A percentile compares a stretch with the other conserved stretches of the same genome.
Conservation (phyloP, 1,139 yeast genomes). For the Diutina sp. region DNA sequence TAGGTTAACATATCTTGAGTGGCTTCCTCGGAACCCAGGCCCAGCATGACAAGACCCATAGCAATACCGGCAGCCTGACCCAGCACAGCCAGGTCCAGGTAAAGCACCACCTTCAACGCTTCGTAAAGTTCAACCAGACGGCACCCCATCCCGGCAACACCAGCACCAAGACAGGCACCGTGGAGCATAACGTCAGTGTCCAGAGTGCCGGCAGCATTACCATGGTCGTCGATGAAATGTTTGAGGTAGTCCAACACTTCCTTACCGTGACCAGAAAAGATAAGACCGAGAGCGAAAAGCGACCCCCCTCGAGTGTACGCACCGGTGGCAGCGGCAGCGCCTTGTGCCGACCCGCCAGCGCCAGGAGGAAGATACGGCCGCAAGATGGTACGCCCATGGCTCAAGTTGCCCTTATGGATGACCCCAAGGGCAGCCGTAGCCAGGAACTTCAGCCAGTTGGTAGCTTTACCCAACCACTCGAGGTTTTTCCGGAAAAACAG, state of each 20-base stretch:
- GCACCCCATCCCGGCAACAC: slow-evolving; percentile 96
- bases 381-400: slow-evolving; percentile 79
- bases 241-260: slow-evolving; percentile 77
- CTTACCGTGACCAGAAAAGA: slow-evolving; percentile 93
- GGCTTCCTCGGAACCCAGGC: slow-evolving; percentile 70
- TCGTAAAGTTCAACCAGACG: slow-evolving; percentile 66
- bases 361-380: slow-evolving; percentile 71
- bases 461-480: slow-evolving; percentile 95
- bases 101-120: slow-evolving; percentile 72
- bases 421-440: slow-evolving; percentile 99
- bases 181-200: slow-evolving; percentile 83
- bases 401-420: slow-evolving; percentile 85
- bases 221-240: slow-evolving; percentile 57
- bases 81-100: slow-evolving; percentile 84
- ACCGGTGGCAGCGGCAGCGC: slow-evolving; percentile 48
- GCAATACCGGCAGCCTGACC: slow-evolving; percentile 97
- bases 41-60: slow-evolving; percentile 94
- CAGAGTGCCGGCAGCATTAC: slow-evolving; percentile 51
- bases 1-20: slow-evolving; percentile 77
- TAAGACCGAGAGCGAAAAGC: slow-evolving; percentile 81
- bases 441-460: slow-evolving; percentile 95
- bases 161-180: slow-evolving; percentile 93
- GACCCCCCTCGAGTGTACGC: slow-evolving; percentile 95
- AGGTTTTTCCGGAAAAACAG: slow-evolving; percentile 80
- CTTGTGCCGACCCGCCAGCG: not conserved